Evolutionary conservation across 805 yeast species (phyloP), one percentile per base, ranked within the genome.

Genomic region (Clavispora vitiphila): DNA sequence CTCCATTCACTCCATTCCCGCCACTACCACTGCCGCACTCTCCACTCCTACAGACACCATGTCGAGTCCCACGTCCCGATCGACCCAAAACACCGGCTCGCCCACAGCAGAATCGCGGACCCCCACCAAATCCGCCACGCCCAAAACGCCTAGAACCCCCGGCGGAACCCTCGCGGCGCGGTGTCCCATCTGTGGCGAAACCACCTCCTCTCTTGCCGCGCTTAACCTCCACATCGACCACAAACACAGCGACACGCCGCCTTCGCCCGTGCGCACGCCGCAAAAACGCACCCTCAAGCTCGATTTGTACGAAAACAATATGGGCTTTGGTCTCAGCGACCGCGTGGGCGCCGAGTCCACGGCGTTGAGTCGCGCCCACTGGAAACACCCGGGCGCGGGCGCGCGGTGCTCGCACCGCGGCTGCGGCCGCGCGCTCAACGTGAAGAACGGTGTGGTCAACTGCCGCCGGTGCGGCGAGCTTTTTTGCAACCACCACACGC

Each of bases 381-480:
- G 84, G 89, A 69, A 67, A 49, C 74, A 65, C 32, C 78, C 80
- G 6, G 40, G 65, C 0, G 49, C 64, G 18, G 76, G 68, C 31
- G 38, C 31, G 32, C 16, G n/a, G 32, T 81, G 89, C 47, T 51
- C 71, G 1, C 54, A 57, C 22, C 44, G 46, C 0, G 50, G 51
- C 0, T 83, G 88, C 51, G 41, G 50, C 8, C 72, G 64, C 39
- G 50, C 45, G 4, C 62, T 83, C 29, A 72, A 64, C 38, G 64
- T 76, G 21, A 74, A 78, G 43, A 75, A 72, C 49, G 86, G 85
- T 0, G 60, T 72, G 2, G 77, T 78, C 5, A 83, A 87, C 57
- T 86, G 96, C 60, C 64, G 91, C 19, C 76, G 75, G 49, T 89
- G 96, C 63, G 96, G 96, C 0, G 55, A 67, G 20, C 58, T 88